Percentiles rank a stretch among this genome's conserved stretches.
Evolutionary conservation across 495 filamentous ascomycete species (phyloP).

Genomic region (Lepraria neglecta): DNA sequence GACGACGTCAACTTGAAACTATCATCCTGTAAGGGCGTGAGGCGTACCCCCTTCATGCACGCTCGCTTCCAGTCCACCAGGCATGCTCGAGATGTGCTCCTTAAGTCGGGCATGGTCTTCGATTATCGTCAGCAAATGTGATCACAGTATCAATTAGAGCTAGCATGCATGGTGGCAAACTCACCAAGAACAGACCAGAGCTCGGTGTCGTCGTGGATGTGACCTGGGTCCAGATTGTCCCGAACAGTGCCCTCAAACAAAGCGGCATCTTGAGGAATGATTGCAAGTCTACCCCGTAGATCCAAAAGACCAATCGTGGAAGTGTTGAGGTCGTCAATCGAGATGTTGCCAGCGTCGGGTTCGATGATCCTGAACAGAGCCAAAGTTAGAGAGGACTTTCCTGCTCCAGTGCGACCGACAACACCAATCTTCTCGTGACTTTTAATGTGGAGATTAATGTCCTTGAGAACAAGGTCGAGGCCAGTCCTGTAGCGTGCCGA

Average conservation of each 20-base stretch:
- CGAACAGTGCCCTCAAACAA: slow-evolving; percentile 94
- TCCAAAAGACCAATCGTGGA: slow-evolving; percentile 86
- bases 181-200: slow-evolving; percentile 93
- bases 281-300: slow-evolving; percentile 82
- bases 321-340: slow-evolving; percentile 82
- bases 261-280: slow-evolving; percentile 97
- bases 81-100: slow-evolving; percentile 83
- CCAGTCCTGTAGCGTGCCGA: slow-evolving; percentile 86
- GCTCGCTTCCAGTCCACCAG: slow-evolving; percentile 79
- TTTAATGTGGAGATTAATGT: slow-evolving; percentile 86
- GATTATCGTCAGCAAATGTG: slow-evolving; percentile 17
- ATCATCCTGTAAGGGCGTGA: background rate
- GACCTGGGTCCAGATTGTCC: slow-evolving; percentile 92
- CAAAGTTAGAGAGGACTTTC: slow-evolving; percentile 91
- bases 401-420: slow-evolving; percentile 91
- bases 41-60: slow-evolving; percentile 88
- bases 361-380: slow-evolving; percentile 96
- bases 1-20: background rate
- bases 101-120: slow-evolving; percentile 89
- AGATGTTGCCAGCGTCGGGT: slow-evolving; percentile 68
- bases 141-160: background rate
- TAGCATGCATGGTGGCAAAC: slow-evolving; percentile 31
- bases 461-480: slow-evolving; percentile 85
- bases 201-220: slow-evolving; percentile 95
- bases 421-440: slow-evolving; percentile 97